Evolutionary conservation across 306 rosid genomes (phyloP).

Genomic region (Adenanthera pavonina): DNA sequence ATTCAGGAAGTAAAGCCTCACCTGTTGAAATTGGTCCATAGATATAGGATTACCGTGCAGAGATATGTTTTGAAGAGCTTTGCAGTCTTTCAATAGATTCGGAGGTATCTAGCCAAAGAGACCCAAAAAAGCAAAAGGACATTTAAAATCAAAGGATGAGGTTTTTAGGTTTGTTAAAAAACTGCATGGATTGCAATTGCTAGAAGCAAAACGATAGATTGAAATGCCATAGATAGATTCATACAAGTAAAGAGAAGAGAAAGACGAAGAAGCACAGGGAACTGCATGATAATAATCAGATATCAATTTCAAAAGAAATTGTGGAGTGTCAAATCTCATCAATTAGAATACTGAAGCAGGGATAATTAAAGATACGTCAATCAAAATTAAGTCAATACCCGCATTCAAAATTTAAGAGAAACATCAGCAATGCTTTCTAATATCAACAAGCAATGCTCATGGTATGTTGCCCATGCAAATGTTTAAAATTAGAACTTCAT

Average conservation of each 20-base stretch:
- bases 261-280: not conserved
- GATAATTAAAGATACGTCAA: not conserved
- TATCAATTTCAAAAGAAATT: not conserved
- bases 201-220: not conserved
- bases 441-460: slow-evolving; percentile 12
- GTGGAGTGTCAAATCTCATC: slow-evolving; percentile 21
- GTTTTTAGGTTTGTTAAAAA: not conserved
- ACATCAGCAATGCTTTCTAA: not conserved
- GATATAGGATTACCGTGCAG: slow-evolving; percentile 93
- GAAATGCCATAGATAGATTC: not conserved
- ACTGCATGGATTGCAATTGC: not conserved
- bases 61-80: slow-evolving; percentile 86
- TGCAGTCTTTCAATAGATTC: slow-evolving; percentile 85
- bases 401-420: slow-evolving; percentile 15
- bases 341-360: not conserved
- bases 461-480: not conserved
- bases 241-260: not conserved
- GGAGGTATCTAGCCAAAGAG: slow-evolving; percentile 66
- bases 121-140: slow-evolving; percentile 7
- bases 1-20: slow-evolving; percentile 15
- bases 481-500: not conserved
- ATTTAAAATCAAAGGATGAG: slow-evolving; percentile 26
- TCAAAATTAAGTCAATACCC: not conserved
- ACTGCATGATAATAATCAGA: not conserved
- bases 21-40: slow-evolving; percentile 98